Evolutionary conservation across 1,139 yeast species (phyloP).

Genomic region (Debaryomyces fabryi): DNA sequence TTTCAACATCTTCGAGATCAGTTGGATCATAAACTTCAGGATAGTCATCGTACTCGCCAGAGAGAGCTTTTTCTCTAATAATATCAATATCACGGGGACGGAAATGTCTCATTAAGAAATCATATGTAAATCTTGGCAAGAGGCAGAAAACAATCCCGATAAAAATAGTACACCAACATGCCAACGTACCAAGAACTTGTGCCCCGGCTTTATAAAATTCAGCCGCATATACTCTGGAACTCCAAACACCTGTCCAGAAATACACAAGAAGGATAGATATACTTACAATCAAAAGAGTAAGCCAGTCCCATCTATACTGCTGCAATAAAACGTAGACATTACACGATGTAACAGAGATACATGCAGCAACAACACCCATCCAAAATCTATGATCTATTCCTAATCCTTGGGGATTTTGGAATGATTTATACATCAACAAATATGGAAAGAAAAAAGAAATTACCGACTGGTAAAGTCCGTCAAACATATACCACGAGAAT

Average conservation of each 20-base stretch:
- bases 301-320: constrained; percentile 66
- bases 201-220: constrained; percentile 62
- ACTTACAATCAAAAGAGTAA: constrained; percentile 49
- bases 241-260: constrained; percentile 68
- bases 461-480: constrained; percentile 61
- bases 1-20: constrained; percentile 47
- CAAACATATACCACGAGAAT: constrained; percentile 59
- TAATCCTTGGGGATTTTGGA: constrained; percentile 54
- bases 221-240: constrained; percentile 38
- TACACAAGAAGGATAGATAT: constrained; percentile 55
- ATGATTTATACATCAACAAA: constrained; percentile 46
- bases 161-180: constrained; percentile 55
- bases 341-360: constrained; percentile 55
- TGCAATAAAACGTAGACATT: constrained; percentile 55
- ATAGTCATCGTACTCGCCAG: constrained; percentile 51
- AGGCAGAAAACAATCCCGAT: constrained; percentile 50
- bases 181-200: constrained; percentile 53
- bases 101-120: constrained; percentile 49
- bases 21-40: constrained; percentile 65
- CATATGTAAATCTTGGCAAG: constrained; percentile 56
- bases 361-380: constrained; percentile 54
- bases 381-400: constrained; percentile 59
- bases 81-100: constrained; percentile 58
- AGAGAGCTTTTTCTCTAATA: constrained; percentile 50
- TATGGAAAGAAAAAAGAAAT: constrained; percentile 59